phyloP scores from a whole-genome alignment of 148 eudicot species.

The Rheum nobile region DNA sequence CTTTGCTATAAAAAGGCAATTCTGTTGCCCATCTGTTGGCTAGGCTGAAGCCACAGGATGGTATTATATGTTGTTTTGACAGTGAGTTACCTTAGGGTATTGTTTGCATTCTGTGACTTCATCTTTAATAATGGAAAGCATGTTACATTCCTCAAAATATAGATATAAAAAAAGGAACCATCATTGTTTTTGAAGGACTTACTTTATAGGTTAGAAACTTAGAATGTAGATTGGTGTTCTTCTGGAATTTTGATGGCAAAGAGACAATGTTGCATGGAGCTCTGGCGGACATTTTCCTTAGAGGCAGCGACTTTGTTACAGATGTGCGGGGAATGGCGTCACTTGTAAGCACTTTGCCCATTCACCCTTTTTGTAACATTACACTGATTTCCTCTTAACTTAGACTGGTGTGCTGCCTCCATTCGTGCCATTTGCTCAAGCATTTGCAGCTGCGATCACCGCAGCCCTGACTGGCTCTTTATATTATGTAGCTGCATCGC shows the following conservation, averaged over 20 bases:
- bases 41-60: too few relatives aligned
- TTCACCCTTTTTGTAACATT: neutral
- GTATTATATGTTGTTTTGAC: too few relatives aligned
- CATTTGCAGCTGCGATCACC: slow-evolving; percentile 93
- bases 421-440: slow-evolving; percentile 95
- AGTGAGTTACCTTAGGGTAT: too few relatives aligned
- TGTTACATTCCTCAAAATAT: too few relatives aligned
- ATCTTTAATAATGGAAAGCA: too few relatives aligned
- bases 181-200: neutral
- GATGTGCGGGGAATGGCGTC: slow-evolving; percentile 88
- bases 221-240: neutral
- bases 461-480: slow-evolving; percentile 94
- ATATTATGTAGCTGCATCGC: slow-evolving; percentile 89
- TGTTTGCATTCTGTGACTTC: too few relatives aligned
- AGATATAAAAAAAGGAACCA: neutral
- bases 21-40: too few relatives aligned
- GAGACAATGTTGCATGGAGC: slow-evolving; percentile 55
- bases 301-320: slow-evolving; percentile 52
- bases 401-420: slow-evolving; percentile 94
- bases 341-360: slow-evolving; percentile 35
- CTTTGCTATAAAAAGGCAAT: too few relatives aligned
- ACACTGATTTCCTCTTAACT: neutral
- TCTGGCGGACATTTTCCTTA: slow-evolving; percentile 68
- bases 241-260: neutral
- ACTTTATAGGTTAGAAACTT: neutral